Conservation (phyloP, 73 alveolate species). For the Paramecium caudatum region DNA sequence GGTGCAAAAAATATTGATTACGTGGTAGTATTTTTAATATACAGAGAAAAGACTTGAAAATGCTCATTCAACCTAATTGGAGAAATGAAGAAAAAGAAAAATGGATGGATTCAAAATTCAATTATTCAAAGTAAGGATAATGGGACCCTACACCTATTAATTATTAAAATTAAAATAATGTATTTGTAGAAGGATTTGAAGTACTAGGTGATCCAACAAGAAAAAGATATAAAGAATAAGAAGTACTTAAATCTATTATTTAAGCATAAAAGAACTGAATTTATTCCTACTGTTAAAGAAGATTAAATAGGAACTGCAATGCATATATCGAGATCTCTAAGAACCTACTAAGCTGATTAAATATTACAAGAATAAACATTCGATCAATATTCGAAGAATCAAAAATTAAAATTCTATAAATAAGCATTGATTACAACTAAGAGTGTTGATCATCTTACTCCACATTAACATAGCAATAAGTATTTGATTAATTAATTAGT, state of each 20-base stretch:
- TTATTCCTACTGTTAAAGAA: conserved; percentile 12
- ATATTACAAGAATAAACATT: background rate
- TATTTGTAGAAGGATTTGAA: conserved; percentile 56
- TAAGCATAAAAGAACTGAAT: conserved; percentile 1
- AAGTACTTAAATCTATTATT: background rate
- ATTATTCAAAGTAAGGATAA: background rate
- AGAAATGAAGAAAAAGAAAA: background rate
- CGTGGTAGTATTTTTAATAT: conserved; percentile 19
- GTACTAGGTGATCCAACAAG: conserved; percentile 43
- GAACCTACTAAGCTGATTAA: conserved; percentile 51
- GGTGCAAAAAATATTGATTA: background rate
- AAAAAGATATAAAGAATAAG: conserved; percentile 22
- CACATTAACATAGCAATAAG: conserved; percentile 63
- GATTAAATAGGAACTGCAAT: conserved; percentile 52
- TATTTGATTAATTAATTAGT: conserved; percentile 7
- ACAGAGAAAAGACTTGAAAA: conserved; percentile 63
- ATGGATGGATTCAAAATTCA: conserved; percentile 58
- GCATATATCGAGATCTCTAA: conserved; percentile 49
- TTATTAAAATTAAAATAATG: conserved; percentile 40
- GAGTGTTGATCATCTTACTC: conserved; percentile 53
- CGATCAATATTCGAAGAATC: conserved; percentile 41
- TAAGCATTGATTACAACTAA: conserved; percentile 30
- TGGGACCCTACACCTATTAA: conserved; percentile 14
- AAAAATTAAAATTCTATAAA: background rate
- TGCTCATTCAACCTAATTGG: conserved; percentile 47